Percentiles rank a stretch among this genome's conserved stretches.
Evolutionary conservation across 306 rosid genomes (phyloP).

Genomic region (Pterocarpus santalinus): DNA sequence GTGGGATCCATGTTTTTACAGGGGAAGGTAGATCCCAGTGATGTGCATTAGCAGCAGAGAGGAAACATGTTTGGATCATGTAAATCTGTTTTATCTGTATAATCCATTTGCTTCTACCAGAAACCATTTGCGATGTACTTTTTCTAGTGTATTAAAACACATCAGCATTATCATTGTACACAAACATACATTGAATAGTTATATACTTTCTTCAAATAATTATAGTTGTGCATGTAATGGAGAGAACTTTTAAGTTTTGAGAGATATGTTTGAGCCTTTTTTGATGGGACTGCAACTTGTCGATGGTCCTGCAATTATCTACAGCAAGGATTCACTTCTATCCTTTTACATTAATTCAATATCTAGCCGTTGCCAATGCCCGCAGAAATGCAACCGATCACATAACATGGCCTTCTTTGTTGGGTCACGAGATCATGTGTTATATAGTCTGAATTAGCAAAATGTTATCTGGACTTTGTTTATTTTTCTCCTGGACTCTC

Average conservation of each 20-base stretch:
- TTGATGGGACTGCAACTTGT: neutral
- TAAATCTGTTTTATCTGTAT: constrained; percentile 51
- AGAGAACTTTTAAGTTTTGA: neutral
- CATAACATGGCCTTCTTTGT: too few species aligned
- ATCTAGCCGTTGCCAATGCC: too few species aligned
- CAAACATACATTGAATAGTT: constrained; percentile 23
- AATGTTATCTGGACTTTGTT: neutral
- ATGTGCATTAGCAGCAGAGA: constrained; percentile 58
- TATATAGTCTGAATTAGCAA: neutral
- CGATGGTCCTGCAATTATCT: neutral
- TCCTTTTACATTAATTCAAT: too few species aligned
- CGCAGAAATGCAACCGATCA: too few species aligned
- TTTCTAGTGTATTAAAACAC: constrained; percentile 26
- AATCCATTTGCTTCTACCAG: constrained; percentile 38
- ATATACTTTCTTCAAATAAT: constrained; percentile 23
- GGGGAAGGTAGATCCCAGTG: constrained; percentile 67
- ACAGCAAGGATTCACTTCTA: neutral
- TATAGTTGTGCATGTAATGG: constrained; percentile 40
- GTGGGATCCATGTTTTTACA: constrained; percentile 81
- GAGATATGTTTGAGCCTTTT: constrained; percentile 28
- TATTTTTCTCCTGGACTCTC: neutral
- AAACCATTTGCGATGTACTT: constrained; percentile 41
- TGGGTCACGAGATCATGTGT: neutral
- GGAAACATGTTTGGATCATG: constrained; percentile 41
- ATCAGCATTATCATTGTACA: constrained; percentile 47